Evolutionary conservation across 2,329 filamentous ascomycete species (phyloP).

Genomic region (Huntiella omanensis): DNA sequence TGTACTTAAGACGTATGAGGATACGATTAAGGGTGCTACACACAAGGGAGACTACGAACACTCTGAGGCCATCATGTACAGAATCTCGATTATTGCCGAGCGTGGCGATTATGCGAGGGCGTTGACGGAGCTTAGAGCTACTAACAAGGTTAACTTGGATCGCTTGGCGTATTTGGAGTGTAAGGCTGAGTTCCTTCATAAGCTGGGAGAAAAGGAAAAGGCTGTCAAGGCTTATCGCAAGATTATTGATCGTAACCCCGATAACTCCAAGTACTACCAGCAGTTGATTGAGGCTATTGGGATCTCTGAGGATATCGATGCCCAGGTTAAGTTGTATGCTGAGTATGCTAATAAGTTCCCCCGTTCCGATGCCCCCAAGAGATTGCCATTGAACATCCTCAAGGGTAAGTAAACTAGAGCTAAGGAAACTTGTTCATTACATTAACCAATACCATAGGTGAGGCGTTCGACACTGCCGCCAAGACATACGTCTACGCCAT

Average conservation of each 20-base stretch:
- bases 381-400: conserved; percentile 79
- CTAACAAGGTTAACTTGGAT: conserved; percentile 64
- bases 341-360: conserved; percentile 67
- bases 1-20: conserved; percentile 79
- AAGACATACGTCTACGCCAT: conserved; percentile 65
- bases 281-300: conserved; percentile 52
- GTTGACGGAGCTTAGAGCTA: conserved; percentile 64
- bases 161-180: conserved; percentile 70
- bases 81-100: conserved; percentile 86
- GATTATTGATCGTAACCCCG: conserved; percentile 70
- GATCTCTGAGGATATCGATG: conserved; percentile 38
- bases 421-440: conserved; percentile 10
- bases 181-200: conserved; percentile 64
- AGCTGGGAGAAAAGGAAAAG: conserved; percentile 59
- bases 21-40: conserved; percentile 68
- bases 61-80: conserved; percentile 86
- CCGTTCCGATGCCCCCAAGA: conserved; percentile 65
- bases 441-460: conserved; percentile 27
- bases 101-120: conserved; percentile 66
- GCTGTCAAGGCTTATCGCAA: conserved; percentile 65
- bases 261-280: conserved; percentile 73
- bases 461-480: conserved; percentile 61
- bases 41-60: conserved; percentile 71
- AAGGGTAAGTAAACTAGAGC: conserved; percentile 31
- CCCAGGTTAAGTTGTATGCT: conserved; percentile 51